Base-by-base conservation (phyloP, 208 protist species). In the Phytomonas serpens region DNA sequence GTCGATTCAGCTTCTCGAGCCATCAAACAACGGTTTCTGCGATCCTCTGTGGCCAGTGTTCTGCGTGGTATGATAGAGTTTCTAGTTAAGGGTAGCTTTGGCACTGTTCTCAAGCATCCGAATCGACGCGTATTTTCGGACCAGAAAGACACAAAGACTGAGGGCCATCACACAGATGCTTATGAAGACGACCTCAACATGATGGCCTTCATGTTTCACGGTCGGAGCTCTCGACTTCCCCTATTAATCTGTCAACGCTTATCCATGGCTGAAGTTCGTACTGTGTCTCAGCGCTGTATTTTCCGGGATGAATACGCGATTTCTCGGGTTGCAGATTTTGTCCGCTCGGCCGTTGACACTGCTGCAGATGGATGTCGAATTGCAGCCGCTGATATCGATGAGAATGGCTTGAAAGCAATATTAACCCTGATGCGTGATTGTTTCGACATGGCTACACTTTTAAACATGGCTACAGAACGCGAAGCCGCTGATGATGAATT, bases 1-100 rank as follows among this genome's bases (percentile, higher is more conserved):
- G 79, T 93, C 23, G 89, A 96, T 67, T 88, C 93, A 57, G 90
- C 91, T 19, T 74, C 82, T 38, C 81, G 91, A 7, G 88, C 89
- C 68, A 78, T 94, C n/a, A 73, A 79, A 36, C 84, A 89, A 67
- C 77, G 75, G 36, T 76, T 72, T 61, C 78, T 96, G 61, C 87
- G 89, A 0, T 64, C 74, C 19, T 62, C 88, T 37, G 91, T 85
- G 13, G 79, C 81, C 33, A 86, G 75, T 72, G 89, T 96, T 0
- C 71, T 96, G 61, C 83, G 81, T 33, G 89, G 88, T 37, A 79
- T 80, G 36, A 76, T 94, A 3, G 76, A 78, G 34, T 69, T 84
- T 29, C 7, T 83, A 30, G 47, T 57, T 57, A 57, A 64, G 68
- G 33, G 67, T 33, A 61, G 68, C 32, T 64, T 77, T 33, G 74